These are phyloP conservation scores for Calophaca sinica DNA, from an alignment of 306 rosid species.

Conservation along the genomic window DNA sequence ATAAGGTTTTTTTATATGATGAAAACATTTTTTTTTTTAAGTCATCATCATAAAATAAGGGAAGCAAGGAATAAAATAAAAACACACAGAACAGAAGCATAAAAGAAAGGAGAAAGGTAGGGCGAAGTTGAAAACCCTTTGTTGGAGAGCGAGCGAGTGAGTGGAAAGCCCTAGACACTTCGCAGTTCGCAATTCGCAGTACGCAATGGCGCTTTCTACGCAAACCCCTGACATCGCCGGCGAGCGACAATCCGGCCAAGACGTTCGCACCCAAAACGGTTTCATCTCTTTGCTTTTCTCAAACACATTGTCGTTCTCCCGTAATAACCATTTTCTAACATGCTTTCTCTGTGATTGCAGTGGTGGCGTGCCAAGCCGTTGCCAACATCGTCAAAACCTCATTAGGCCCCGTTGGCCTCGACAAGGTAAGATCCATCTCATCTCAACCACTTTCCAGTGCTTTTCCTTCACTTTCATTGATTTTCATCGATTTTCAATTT, in stretches of 20 bases:
- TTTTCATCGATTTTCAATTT: not conserved
- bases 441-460: not conserved
- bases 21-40: not conserved
- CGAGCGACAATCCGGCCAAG: slow-evolving; percentile 91
- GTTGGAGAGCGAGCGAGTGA: not conserved
- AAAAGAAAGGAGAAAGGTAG: slow-evolving; percentile 12
- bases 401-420: slow-evolving; percentile 97
- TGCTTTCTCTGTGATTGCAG: slow-evolving; percentile 28
- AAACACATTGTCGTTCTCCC: not conserved
- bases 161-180: slow-evolving; percentile 34
- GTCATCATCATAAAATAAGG: not conserved
- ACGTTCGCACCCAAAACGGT: slow-evolving; percentile 98
- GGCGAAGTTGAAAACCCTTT: slow-evolving; percentile 22
- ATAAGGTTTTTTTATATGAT: not conserved
- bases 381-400: slow-evolving; percentile 95
- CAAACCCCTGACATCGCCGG: slow-evolving; percentile 89
- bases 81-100: not conserved
- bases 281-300: slow-evolving; percentile 11
- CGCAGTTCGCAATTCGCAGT: not conserved
- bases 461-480: not conserved
- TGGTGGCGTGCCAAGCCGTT: slow-evolving; percentile 89
- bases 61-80: not conserved
- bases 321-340: slow-evolving; percentile 20
- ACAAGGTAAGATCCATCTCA: slow-evolving; percentile 66
- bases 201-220: slow-evolving; percentile 59